Evolutionary conservation across 306 rosid species (phyloP).

Genomic region (Medicago arabica): DNA sequence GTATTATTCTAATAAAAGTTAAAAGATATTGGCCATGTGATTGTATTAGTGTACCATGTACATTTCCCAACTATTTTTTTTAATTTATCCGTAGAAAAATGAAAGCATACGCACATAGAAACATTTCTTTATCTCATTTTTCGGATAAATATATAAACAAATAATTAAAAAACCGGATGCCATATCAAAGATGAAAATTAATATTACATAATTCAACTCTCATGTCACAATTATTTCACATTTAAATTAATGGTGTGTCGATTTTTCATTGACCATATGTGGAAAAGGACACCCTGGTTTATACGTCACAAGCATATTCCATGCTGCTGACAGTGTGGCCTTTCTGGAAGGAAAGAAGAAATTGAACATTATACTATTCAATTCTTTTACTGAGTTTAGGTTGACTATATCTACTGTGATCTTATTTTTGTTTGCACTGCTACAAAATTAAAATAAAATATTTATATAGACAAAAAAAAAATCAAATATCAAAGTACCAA

Average conservation of each 20-base stretch:
- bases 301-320: background rate
- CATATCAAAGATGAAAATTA: background rate
- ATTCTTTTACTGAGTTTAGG: constrained; percentile 12
- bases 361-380: background rate
- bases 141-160: background rate
- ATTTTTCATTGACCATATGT: background rate
- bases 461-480: no score
- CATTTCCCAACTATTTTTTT: background rate
- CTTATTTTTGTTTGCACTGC: background rate
- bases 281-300: background rate
- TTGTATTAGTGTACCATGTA: background rate
- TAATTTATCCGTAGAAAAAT: background rate
- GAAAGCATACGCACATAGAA: background rate
- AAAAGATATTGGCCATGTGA: background rate
- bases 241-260: background rate
- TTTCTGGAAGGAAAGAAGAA: constrained; percentile 16
- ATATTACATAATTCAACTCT: background rate
- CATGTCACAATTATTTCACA: background rate
- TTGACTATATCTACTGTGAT: background rate
- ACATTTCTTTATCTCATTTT: no score
- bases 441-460: no score
- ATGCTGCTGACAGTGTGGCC: background rate
- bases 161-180: background rate
- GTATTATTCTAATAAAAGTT: no score
- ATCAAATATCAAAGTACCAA: no score